A percentile compares a stretch with the other conserved stretches of the same genome.
These are phyloP conservation scores for Saccharomycopsis malanga DNA, from an alignment of 805 yeast species.

Conservation along the genomic window DNA sequence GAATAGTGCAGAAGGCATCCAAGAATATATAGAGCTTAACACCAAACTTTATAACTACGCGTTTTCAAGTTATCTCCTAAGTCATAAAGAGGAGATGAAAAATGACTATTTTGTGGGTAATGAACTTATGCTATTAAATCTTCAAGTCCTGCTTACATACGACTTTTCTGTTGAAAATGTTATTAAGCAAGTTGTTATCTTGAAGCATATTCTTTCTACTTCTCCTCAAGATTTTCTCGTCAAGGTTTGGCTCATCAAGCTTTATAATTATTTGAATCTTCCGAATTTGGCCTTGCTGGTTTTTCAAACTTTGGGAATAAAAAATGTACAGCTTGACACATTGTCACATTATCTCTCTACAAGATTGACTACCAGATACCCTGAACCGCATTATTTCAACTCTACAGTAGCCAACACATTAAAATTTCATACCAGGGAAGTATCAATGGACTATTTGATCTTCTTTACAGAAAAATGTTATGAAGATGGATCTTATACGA, in stretches of 20 bases:
- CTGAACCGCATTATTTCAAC: conserved; percentile 1
- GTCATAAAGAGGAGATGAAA: conserved; percentile 28
- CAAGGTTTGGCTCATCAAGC: conserved; percentile 19
- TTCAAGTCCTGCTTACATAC: conserved; percentile 31
- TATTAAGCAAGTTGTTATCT: conserved; percentile 8
- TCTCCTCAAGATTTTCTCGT: conserved; percentile 18
- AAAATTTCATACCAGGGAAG: conserved; percentile 11
- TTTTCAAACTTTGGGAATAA: conserved; percentile 11
- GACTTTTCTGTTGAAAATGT: conserved; percentile 24
- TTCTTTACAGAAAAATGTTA: conserved; percentile 14
- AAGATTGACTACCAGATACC: conserved; percentile 13
- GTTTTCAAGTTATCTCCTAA: conserved; percentile 32
- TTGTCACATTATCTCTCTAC: conserved; percentile 13
- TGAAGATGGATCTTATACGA: conserved; percentile 13
- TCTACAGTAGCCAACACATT: neutral
- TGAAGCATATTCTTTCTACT: conserved; percentile 2
- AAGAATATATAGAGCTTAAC: conserved; percentile 29
- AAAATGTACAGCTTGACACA: conserved; percentile 21
- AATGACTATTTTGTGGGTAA: conserved; percentile 64
- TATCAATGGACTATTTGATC: conserved; percentile 6
- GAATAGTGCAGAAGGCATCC: neutral
- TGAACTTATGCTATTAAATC: conserved; percentile 54
- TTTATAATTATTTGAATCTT: conserved; percentile 16
- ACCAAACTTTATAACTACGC: conserved; percentile 33
- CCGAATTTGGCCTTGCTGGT: neutral